These are phyloP conservation scores for Pichia phayaonensis DNA, from an alignment of 805 yeast species.

Conservation along the genomic window DNA sequence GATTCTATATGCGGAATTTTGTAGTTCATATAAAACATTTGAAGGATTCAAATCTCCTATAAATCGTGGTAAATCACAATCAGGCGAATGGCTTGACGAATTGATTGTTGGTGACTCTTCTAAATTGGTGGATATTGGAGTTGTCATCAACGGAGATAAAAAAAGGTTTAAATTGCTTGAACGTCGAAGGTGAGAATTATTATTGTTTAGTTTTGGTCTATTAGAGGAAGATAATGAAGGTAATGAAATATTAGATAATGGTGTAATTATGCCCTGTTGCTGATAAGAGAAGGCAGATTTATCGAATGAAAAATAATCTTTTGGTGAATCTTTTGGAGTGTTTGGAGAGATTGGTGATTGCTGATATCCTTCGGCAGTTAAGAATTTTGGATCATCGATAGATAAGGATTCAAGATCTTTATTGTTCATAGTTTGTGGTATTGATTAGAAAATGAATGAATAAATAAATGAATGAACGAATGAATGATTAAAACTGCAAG, in stretches of 20 bases:
- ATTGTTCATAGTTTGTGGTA: background rate
- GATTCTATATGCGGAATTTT: background rate
- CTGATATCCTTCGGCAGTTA: background rate
- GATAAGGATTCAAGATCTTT: background rate
- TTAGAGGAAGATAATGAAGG: background rate
- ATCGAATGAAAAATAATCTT: background rate
- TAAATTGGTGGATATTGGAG: background rate
- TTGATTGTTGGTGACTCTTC: background rate
- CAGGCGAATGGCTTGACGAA: background rate
- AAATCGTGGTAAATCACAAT: background rate
- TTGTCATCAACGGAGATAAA: conserved; percentile 1
- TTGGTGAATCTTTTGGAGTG: background rate
- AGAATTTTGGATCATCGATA: background rate
- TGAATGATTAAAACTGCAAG: no score
- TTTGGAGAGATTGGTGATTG: background rate
- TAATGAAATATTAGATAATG: background rate
- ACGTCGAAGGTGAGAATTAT: background rate
- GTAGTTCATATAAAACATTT: conserved; percentile 1
- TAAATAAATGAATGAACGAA: background rate
- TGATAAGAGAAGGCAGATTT: background rate
- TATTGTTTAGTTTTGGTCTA: background rate
- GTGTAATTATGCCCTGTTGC: background rate
- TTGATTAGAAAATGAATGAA: background rate
- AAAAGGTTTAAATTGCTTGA: background rate
- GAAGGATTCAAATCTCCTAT: background rate